Evolutionary conservation across 140 eudicot species (phyloP).

Genomic region (Stevia rebaudiana): DNA sequence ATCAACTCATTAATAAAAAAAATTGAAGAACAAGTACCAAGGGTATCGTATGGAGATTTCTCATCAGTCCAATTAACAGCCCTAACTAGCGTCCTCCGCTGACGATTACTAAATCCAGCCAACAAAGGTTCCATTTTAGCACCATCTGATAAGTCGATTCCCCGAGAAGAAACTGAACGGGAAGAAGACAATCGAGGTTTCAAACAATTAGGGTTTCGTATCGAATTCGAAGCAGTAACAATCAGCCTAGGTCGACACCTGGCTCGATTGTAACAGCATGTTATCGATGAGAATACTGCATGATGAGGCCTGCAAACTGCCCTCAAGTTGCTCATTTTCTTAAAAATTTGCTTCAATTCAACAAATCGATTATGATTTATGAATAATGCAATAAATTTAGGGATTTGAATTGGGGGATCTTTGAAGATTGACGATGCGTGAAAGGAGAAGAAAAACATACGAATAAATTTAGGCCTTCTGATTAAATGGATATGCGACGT

Average conservation of each 20-base stretch:
- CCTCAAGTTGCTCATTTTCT: conserved; percentile 61
- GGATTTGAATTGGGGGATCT: neutral
- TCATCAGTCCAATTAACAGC: conserved; percentile 78
- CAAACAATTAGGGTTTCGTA: conserved; percentile 23
- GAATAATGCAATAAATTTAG: neutral
- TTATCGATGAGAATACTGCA: conserved; percentile 43
- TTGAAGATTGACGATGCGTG: conserved; percentile 15
- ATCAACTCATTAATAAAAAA: neutral
- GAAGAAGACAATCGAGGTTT: conserved; percentile 27
- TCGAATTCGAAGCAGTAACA: conserved; percentile 34
- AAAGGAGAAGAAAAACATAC: neutral
- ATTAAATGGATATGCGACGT: neutral
- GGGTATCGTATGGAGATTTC: conserved; percentile 80
- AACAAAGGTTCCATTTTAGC: conserved; percentile 24
- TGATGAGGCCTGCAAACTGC: conserved; percentile 53
- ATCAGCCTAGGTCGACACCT: conserved; percentile 33
- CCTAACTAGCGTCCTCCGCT: conserved; percentile 50
- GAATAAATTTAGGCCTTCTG: neutral
- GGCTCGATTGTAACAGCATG: conserved; percentile 35
- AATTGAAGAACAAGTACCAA: conserved; percentile 36
- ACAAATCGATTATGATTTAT: neutral
- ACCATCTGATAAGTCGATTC: conserved; percentile 27
- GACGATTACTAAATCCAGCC: conserved; percentile 37
- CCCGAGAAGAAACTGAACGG: conserved; percentile 29
- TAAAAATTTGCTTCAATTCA: neutral